A percentile compares a stretch with the other conserved stretches of the same genome.
phyloP scores from a whole-genome alignment of 2,329 filamentous ascomycete genomes.

The Penicillium sp. region DNA sequence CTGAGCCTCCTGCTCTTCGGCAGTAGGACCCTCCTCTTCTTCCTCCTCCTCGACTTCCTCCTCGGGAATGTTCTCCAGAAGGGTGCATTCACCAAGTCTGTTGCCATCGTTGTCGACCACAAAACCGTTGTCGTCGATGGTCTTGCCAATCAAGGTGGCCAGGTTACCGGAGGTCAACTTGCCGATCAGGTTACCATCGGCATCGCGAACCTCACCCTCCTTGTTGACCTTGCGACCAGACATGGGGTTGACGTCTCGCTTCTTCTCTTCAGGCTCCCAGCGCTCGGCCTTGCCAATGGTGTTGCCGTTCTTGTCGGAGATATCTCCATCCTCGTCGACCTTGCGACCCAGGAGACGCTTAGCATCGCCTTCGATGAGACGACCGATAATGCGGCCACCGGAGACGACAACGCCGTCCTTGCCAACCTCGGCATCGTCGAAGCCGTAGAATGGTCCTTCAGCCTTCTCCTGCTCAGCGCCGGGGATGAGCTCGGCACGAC shows the following conservation, averaged over 20 bases:
- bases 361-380: slow-evolving; percentile 65
- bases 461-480: slow-evolving; percentile 53
- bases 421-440: slow-evolving; percentile 58
- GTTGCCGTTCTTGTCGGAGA: slow-evolving; percentile 70
- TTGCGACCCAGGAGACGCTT: slow-evolving; percentile 66
- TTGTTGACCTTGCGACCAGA: slow-evolving; percentile 57
- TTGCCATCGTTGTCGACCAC: slow-evolving; percentile 64
- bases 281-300: slow-evolving; percentile 68
- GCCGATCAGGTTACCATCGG: slow-evolving; percentile 52
- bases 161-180: slow-evolving; percentile 51
- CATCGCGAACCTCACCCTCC: slow-evolving; percentile 53
- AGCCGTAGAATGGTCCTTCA: slow-evolving; percentile 64
- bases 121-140: slow-evolving; percentile 56
- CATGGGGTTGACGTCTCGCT: slow-evolving; percentile 63
- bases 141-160: slow-evolving; percentile 46
- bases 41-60: slow-evolving; percentile 50
- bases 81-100: slow-evolving; percentile 65
- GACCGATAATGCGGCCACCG: slow-evolving; percentile 53
- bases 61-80: slow-evolving; percentile 61
- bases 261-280: slow-evolving; percentile 64
- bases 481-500: slow-evolving; percentile 60
- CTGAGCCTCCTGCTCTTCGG: slow-evolving; percentile 57
- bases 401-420: slow-evolving; percentile 62
- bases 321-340: slow-evolving; percentile 71
- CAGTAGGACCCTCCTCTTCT: slow-evolving; percentile 35